These are phyloP conservation scores for Liriodendron chinense DNA, from an alignment of 164 flowering plant species.

Conservation along the genomic window DNA sequence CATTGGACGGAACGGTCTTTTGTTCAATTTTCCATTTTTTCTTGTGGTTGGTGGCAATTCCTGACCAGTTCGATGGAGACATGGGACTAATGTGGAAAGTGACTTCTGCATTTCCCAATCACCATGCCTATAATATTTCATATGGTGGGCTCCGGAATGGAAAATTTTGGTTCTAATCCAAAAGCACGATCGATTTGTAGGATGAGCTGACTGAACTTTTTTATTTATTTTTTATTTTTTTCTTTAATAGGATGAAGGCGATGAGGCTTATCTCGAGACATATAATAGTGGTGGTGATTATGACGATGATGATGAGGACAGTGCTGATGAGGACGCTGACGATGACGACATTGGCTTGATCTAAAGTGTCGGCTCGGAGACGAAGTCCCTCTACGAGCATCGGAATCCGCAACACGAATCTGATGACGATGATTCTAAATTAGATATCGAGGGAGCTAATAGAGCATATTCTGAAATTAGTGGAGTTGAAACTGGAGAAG, in stretches of 20 bases:
- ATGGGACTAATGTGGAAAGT: background rate
- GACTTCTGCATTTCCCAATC: background rate
- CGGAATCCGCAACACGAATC: slow-evolving; percentile 20
- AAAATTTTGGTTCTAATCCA: background rate
- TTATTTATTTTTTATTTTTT: slow-evolving; percentile 3
- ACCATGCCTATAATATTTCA: background rate
- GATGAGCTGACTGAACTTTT: background rate
- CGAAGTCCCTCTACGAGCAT: slow-evolving; percentile 23
- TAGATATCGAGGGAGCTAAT: background rate
- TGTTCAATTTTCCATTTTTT: too few species aligned
- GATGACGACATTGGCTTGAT: slow-evolving; percentile 8
- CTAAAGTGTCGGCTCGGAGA: slow-evolving; percentile 19
- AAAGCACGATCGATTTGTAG: background rate
- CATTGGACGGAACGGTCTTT: background rate
- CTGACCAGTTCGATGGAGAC: background rate
- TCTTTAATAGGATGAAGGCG: slow-evolving; percentile 60
- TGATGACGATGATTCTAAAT: slow-evolving; percentile 14
- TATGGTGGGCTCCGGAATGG: background rate
- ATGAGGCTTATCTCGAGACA: slow-evolving; percentile 62
- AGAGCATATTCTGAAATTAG: background rate
- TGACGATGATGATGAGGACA: slow-evolving; percentile 30
- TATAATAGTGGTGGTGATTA: slow-evolving; percentile 30
- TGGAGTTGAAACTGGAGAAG: background rate
- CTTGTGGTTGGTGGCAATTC: background rate
- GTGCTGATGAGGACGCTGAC: background rate